Percentiles rank a stretch among this genome's conserved stretches.
Conservation (phyloP, 495 filamentous ascomycete species). For the Mycothermus thermophilus region DNA sequence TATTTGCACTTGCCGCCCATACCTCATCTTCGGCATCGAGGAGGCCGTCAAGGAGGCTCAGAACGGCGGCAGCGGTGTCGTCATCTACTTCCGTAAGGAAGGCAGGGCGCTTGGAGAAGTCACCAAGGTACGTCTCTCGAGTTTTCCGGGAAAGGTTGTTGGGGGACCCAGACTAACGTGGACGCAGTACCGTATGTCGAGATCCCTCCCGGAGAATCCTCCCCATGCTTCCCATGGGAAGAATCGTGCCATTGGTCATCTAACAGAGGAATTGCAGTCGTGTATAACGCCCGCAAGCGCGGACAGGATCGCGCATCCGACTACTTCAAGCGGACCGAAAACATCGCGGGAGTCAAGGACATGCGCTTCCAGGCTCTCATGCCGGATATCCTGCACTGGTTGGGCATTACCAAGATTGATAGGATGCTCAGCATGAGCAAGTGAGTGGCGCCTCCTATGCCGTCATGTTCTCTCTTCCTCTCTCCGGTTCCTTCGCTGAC, state of each 20-base stretch:
- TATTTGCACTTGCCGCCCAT: conserved; percentile 95
- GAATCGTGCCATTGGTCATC: conserved; percentile 16
- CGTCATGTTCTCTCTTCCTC: too few species aligned
- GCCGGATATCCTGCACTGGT: conserved; percentile 97
- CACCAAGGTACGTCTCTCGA: conserved; percentile 50
- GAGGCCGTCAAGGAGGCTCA: conserved; percentile 96
- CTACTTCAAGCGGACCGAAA: conserved; percentile 94
- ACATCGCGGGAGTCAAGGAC: conserved; percentile 92
- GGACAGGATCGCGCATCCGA: conserved; percentile 83
- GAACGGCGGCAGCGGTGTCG: conserved; percentile 84
- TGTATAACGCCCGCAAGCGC: conserved; percentile 88
- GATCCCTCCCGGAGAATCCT: too few species aligned
- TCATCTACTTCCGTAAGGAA: conserved; percentile 99
- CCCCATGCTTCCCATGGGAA: too few species aligned
- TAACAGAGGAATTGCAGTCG: conserved; percentile 38
- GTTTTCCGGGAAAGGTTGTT: too few species aligned
- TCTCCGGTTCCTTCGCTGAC: conserved; percentile 4
- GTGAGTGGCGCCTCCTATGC: conserved; percentile 32
- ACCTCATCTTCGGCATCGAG: conserved; percentile 91
- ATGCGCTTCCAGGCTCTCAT: conserved; percentile 99
- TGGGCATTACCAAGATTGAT: conserved; percentile 97
- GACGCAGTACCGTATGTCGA: conserved; percentile 33
- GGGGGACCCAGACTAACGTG: conserved; percentile 9
- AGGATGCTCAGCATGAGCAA: conserved; percentile 98
- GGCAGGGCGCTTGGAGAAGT: conserved; percentile 93